Evolutionary conservation across 148 eudicot species (phyloP).

Genomic region (Persicaria maculosa): DNA sequence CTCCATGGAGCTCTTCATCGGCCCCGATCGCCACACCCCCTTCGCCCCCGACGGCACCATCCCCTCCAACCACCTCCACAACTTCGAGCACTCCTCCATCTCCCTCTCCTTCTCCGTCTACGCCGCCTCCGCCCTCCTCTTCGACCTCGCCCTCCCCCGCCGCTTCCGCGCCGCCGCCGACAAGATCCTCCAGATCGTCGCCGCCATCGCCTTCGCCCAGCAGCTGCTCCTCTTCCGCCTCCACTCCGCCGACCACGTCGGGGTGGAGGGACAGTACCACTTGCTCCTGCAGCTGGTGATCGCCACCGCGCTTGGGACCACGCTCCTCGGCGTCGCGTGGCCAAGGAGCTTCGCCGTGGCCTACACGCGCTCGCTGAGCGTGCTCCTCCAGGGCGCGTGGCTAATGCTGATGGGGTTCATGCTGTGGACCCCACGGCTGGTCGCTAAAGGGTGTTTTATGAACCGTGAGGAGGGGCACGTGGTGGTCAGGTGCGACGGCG

Average conservation of each 20-base stretch:
- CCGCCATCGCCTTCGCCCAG: constrained; percentile 49
- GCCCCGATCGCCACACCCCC: constrained; percentile 62
- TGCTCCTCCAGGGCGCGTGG: constrained; percentile 70
- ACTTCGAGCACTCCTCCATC: constrained; percentile 67
- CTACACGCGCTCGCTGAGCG: constrained; percentile 54
- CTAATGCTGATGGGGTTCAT: constrained; percentile 63
- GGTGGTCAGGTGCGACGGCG: constrained; percentile 49
- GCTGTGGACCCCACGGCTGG: constrained; percentile 59
- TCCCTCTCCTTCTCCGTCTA: constrained; percentile 53
- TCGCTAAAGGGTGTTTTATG: constrained; percentile 63
- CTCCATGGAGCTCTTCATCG: constrained; percentile 75
- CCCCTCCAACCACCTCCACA: constrained; percentile 79
- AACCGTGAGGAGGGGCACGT: constrained; percentile 50
- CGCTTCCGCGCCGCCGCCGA: constrained; percentile 16
- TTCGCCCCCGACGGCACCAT: constrained; percentile 62
- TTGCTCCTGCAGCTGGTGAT: constrained; percentile 60
- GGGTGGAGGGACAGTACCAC: constrained; percentile 85
- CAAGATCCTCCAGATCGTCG: constrained; percentile 35
- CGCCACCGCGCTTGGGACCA: constrained; percentile 32
- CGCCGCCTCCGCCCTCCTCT: constrained; percentile 39
- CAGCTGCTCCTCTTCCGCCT: constrained; percentile 61
- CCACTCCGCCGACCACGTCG: constrained; percentile 79
- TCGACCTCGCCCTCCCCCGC: constrained; percentile 32
- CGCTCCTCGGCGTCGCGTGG: constrained; percentile 39
- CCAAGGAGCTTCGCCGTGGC: constrained; percentile 36